These are phyloP conservation scores for Circinella umbellata DNA, from an alignment of 371 early-diverging fungal species.

Conservation along the genomic window DNA sequence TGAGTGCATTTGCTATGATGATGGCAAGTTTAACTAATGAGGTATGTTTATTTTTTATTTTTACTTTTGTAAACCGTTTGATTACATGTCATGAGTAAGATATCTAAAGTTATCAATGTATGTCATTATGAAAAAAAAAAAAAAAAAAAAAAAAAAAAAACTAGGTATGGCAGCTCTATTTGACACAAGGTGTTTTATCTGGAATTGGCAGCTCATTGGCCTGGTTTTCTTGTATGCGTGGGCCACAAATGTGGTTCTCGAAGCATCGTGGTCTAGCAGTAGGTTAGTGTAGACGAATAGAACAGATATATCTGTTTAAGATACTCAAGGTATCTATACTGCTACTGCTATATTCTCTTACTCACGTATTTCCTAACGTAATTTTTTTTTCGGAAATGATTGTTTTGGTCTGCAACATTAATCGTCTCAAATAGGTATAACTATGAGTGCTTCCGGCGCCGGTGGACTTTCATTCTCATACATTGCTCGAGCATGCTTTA, in stretches of 20 bases:
- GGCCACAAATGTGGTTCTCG: slow-evolving; percentile 16
- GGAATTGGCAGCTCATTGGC: slow-evolving; percentile 21
- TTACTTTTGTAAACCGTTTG: neutral
- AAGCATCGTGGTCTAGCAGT: slow-evolving; percentile 23
- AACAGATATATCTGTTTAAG: neutral
- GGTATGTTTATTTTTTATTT: neutral
- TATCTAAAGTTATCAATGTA: neutral
- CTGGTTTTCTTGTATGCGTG: slow-evolving; percentile 18
- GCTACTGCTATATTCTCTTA: too few species aligned
- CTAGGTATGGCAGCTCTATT: slow-evolving; percentile 30
- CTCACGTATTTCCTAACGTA: too few species aligned
- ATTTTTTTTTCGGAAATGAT: too few species aligned
- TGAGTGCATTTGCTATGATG: slow-evolving; percentile 52
- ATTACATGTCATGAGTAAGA: neutral
- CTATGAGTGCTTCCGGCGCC: slow-evolving; percentile 64
- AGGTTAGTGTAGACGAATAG: neutral
- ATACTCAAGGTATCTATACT: slow-evolving; percentile 31
- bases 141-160: neutral
- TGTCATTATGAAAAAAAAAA: neutral
- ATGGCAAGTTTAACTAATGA: slow-evolving; percentile 19
- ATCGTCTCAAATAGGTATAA: slow-evolving; percentile 2
- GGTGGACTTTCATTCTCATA: slow-evolving; percentile 71
- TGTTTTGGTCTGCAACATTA: too few species aligned
- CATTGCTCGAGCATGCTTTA: slow-evolving; percentile 54
- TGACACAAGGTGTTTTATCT: slow-evolving; percentile 27